A percentile compares a stretch with the other conserved stretches of the same genome.
These are phyloP conservation scores for Lepidium africanum DNA, from an alignment of 345 rosid genomes.

Conservation along the genomic window DNA sequence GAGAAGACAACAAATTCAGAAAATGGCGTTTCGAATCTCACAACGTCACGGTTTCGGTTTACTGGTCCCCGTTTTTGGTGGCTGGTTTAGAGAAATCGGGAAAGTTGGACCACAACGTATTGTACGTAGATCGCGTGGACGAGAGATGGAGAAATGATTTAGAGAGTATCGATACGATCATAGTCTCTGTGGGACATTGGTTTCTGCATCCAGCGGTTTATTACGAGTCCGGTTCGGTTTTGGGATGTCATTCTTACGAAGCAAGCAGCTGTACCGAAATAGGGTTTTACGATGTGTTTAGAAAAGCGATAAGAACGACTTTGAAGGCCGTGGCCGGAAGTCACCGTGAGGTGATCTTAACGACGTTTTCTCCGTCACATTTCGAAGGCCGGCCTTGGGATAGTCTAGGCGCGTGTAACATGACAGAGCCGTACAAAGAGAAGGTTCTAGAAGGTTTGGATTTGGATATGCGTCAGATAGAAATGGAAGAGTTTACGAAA, in stretches of 20 bases:
- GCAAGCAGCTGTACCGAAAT: slow-evolving; percentile 67
- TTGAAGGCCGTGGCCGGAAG: slow-evolving; percentile 38
- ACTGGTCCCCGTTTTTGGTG: slow-evolving; percentile 96
- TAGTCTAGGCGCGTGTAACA: slow-evolving; percentile 78
- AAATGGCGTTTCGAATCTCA: slow-evolving; percentile 62
- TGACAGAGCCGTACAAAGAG: slow-evolving; percentile 59
- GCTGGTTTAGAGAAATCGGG: slow-evolving; percentile 79
- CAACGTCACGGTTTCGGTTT: slow-evolving; percentile 55
- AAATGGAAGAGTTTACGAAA: slow-evolving; percentile 50
- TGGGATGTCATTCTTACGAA: slow-evolving; percentile 86
- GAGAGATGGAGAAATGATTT: slow-evolving; percentile 77
- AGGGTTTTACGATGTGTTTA: slow-evolving; percentile 65
- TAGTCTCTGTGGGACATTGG: slow-evolving; percentile 91
- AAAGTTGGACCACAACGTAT: slow-evolving; percentile 54
- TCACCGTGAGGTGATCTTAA: slow-evolving; percentile 39
- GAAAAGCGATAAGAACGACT: slow-evolving; percentile 65
- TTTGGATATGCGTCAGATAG: slow-evolving; percentile 58
- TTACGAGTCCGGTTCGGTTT: slow-evolving; percentile 46
- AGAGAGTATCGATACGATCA: slow-evolving; percentile 42
- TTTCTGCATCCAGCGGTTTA: slow-evolving; percentile 86
- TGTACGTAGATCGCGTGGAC: slow-evolving; percentile 63
- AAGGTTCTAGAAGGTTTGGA: slow-evolving; percentile 70
- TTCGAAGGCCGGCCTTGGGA: slow-evolving; percentile 94
- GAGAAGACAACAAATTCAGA: slow-evolving; percentile 74
- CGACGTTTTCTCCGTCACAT: slow-evolving; percentile 85